Percentiles rank a stretch among this genome's conserved stretches.
These are phyloP conservation scores for Ormosia emarginata DNA, from an alignment of 306 rosid species.

Conservation along the genomic window DNA sequence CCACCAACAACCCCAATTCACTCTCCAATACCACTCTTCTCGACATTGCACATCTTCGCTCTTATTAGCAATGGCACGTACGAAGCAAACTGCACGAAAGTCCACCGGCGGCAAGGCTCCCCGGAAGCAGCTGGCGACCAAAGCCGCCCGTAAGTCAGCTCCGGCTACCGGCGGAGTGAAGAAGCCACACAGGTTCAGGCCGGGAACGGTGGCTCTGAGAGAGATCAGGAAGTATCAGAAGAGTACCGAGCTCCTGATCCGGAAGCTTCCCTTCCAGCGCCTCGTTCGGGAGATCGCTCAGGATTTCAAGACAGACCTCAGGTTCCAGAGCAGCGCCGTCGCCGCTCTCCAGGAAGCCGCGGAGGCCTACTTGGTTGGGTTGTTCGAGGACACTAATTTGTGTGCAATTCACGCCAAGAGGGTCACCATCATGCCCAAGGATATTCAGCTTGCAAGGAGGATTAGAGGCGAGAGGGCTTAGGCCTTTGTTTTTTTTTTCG, in stretches of 20 bases:
- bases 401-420: neutral
- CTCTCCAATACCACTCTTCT: neutral
- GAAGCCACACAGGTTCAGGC: constrained; percentile 16
- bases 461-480: constrained; percentile 10
- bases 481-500: neutral
- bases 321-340: constrained; percentile 5
- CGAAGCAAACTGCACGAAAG: constrained; percentile 11
- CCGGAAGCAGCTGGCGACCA: constrained; percentile 6
- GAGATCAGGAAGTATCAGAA: constrained; percentile 27
- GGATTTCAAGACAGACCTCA: constrained; percentile 11
- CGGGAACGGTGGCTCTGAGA: neutral
- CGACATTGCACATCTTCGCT: neutral
- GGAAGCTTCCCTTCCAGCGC: constrained; percentile 19
- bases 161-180: constrained; percentile 9
- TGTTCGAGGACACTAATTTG: neutral
- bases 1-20: neutral
- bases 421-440: constrained; percentile 4
- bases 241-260: constrained; percentile 16
- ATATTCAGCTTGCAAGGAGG: constrained; percentile 9
- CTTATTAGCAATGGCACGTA: neutral
- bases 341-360: neutral
- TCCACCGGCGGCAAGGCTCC: constrained; percentile 14
- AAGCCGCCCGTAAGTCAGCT: neutral
- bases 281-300: constrained; percentile 12
- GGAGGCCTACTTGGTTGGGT: neutral